Evolutionary conservation across 2,329 filamentous ascomycete genomes (phyloP).

Genomic region (Colletotrichum lentis): DNA sequence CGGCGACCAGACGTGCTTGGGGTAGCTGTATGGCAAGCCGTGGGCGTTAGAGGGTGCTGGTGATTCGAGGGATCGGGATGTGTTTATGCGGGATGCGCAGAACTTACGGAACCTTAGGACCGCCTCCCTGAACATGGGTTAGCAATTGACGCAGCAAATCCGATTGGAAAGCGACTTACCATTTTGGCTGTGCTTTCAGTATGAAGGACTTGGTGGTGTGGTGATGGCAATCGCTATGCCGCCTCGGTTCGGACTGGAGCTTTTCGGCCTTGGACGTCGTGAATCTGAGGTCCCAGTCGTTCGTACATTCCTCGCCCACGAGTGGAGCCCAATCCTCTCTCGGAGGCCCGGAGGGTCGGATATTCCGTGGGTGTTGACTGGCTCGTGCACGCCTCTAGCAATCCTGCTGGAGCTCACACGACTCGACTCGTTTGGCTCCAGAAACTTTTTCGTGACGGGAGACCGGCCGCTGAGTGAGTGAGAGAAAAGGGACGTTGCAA

Average conservation of each 20-base stretch:
- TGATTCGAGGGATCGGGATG: conserved; percentile 39
- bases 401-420: conserved; percentile 45
- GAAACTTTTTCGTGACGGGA: conserved; percentile 48
- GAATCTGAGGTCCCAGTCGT: conserved; percentile 28
- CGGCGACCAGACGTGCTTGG: conserved; percentile 99
- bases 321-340: conserved; percentile 21
- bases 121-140: conserved; percentile 71
- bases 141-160: conserved; percentile 44
- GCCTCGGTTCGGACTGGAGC: conserved; percentile 33
- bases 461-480: conserved; percentile 27
- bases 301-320: conserved; percentile 15
- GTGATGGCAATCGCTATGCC: conserved; percentile 40
- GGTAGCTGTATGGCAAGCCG: conserved; percentile 71
- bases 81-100: conserved; percentile 28
- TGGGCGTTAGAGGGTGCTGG: conserved; percentile 21
- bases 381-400: conserved; percentile 32
- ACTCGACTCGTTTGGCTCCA: conserved; percentile 44
- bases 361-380: conserved; percentile 23
- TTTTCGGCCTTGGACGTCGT: conserved; percentile 32
- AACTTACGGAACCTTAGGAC: conserved; percentile 69
- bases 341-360: conserved; percentile 29
- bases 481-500: conserved; percentile 27
- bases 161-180: conserved; percentile 52
- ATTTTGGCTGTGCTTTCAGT: conserved; percentile 59
- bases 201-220: conserved; percentile 42